phyloP scores from a whole-genome alignment of 371 early-diverging fungal genomes.

The Mortierella sp. region DNA sequence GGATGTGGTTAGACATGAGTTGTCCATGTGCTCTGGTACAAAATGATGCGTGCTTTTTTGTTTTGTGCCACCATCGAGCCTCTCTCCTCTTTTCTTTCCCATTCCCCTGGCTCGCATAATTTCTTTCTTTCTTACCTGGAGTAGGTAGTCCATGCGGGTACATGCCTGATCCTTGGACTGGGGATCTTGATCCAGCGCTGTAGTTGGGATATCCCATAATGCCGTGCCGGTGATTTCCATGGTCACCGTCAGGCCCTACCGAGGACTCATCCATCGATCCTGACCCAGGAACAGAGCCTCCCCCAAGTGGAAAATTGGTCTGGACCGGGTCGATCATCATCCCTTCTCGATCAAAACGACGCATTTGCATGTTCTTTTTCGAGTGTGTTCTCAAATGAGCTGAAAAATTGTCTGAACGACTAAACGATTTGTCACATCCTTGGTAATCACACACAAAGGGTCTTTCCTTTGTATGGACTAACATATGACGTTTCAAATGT shows the following conservation, averaged over 20 bases:
- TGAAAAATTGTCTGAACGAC: slow-evolving; percentile 80
- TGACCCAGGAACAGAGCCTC: neutral
- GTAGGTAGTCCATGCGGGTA: slow-evolving; percentile 18
- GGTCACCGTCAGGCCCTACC: slow-evolving; percentile 5
- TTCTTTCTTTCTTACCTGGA: slow-evolving; percentile 3
- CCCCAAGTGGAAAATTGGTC: slow-evolving; percentile 19
- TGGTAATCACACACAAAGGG: slow-evolving; percentile 73
- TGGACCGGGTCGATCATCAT: slow-evolving; percentile 27
- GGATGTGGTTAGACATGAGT: too few species aligned
- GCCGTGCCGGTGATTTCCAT: slow-evolving; percentile 36
- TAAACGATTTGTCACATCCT: slow-evolving; percentile 79
- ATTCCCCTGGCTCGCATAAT: neutral
- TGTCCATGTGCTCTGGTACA: too few species aligned
- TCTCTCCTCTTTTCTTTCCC: too few species aligned
- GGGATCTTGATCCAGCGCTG: slow-evolving; percentile 13
- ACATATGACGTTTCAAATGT: slow-evolving; percentile 81
- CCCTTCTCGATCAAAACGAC: slow-evolving; percentile 26
- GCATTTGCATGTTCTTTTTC: slow-evolving; percentile 38
- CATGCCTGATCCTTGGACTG: neutral
- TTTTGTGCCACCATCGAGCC: too few species aligned
- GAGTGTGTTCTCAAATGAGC: slow-evolving; percentile 69
- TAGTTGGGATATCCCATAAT: slow-evolving; percentile 39
- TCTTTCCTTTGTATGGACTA: slow-evolving; percentile 68
- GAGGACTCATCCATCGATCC: slow-evolving; percentile 15
- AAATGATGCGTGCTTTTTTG: too few species aligned